Evolutionary conservation across 495 filamentous ascomycete genomes (phyloP), one percentile per base, ranked within the genome.

Genomic region (Rhypophila decipiens): DNA sequence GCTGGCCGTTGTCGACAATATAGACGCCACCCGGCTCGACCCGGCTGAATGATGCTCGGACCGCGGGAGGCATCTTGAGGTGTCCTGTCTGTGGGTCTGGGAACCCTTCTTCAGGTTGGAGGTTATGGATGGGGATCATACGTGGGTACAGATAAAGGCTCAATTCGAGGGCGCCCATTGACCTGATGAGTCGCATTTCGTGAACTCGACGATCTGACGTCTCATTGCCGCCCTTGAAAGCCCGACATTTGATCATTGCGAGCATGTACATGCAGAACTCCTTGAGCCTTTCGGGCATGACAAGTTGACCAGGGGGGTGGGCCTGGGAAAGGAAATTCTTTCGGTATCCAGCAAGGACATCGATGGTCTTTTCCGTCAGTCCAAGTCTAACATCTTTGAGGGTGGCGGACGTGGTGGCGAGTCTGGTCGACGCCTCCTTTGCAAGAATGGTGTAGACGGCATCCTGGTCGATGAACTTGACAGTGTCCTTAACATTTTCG

Each of bases 191-290:
- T 38, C 91, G 83, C 79, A 91, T 85, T 51, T 95, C 90, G 61
- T 96, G 85, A 11, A 89, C 84, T 52, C 93, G 78, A 38, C 94
- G 84, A 66, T 99, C 93, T 23, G 85, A 84, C n/a, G 88, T 82
- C 66, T 97, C 94, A 50, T 80, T 80, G 46, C 94, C 91, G 68
- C 85, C 88, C 70, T 97, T 97, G 73, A 97, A 88, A 24, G 91
- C 88, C 44, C 93, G 81, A 21, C 81, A 91, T 65, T 97, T 99
- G 50, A 96, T 65, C 56, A 99, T 67, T 44, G 85, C 83, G n/a
- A 99, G 80, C 68, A 94, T 90, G 66, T 90, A 97, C 91, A 99
- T 95, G 43, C 83, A 82, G 59, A 96, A 93, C 57, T 99, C 93
- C 59, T 97, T 99, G 19, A 99, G 75, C 39, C 90, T 86, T 65